These are phyloP conservation scores for Cubamyces sp. DNA, from an alignment of 768 basidiomycete genomes.

Conservation along the genomic window DNA sequence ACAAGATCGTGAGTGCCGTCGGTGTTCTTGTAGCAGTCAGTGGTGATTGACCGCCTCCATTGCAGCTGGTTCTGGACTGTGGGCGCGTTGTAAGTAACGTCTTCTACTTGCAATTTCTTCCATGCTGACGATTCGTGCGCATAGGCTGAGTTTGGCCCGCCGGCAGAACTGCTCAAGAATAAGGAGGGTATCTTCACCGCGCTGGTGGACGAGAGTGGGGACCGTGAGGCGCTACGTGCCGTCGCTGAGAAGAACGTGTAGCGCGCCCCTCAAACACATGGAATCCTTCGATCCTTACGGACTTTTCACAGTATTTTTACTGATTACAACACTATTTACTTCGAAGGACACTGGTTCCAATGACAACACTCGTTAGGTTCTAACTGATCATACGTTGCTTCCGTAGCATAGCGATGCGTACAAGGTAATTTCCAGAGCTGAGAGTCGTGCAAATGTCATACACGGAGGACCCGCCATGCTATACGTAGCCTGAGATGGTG, in stretches of 20 bases:
- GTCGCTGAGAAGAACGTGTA: conserved; percentile 35
- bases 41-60: neutral
- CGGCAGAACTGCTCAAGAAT: conserved; percentile 52
- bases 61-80: conserved; percentile 47
- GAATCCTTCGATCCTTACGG: too few relatives aligned
- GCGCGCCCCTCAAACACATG: too few relatives aligned
- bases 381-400: too few relatives aligned
- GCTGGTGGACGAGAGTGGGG: conserved; percentile 61
- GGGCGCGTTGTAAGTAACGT: conserved; percentile 43
- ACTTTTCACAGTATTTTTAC: too few relatives aligned
- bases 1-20: conserved; percentile 49
- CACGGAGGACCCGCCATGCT: too few relatives aligned
- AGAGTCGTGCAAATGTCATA: too few relatives aligned
- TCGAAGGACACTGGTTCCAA: too few relatives aligned
- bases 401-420: too few relatives aligned
- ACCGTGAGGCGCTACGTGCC: conserved; percentile 50
- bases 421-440: too few relatives aligned
- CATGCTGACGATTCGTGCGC: neutral
- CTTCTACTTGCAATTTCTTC: neutral
- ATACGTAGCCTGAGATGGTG: too few relatives aligned
- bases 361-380: too few relatives aligned
- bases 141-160: conserved; percentile 57
- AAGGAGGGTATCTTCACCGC: conserved; percentile 53
- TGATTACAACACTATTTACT: too few relatives aligned
- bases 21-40: neutral